Evolutionary conservation across 2,329 filamentous ascomycete genomes (phyloP).

Genomic region (Penicillium sp.): DNA sequence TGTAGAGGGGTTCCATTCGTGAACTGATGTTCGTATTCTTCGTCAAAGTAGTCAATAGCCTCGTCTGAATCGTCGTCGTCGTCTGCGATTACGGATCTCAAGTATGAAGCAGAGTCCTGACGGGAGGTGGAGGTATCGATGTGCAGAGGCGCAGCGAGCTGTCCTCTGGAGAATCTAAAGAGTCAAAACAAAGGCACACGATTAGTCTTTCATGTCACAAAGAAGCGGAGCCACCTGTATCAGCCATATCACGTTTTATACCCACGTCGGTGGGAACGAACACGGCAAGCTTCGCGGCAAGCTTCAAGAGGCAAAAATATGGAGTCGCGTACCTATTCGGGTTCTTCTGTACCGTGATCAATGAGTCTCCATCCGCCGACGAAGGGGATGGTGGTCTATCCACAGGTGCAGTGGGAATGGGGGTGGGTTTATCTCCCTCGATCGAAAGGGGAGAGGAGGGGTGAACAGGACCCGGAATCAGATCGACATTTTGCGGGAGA

Average conservation of each 20-base stretch:
- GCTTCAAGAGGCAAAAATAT: conserved; percentile 6
- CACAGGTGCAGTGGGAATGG: conserved; percentile 20
- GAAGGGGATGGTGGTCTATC: conserved; percentile 24
- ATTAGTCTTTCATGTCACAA: conserved; percentile 27
- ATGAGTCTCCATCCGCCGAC: conserved; percentile 28
- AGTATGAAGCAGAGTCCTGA: conserved; percentile 20
- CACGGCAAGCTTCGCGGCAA: conserved; percentile 6
- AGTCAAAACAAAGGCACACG: conserved; percentile 23
- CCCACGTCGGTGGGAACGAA: conserved; percentile 3
- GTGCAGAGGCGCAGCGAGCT: conserved; percentile 34
- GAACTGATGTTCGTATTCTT: conserved; percentile 31
- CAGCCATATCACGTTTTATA: conserved; percentile 16
- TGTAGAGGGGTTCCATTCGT: conserved; percentile 42
- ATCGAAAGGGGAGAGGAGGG: conserved; percentile 28
- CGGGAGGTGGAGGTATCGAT: conserved; percentile 34
- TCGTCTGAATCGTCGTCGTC: conserved; percentile 30
- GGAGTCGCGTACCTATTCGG: conserved; percentile 40
- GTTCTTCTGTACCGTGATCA: conserved; percentile 37
- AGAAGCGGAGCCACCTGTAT: conserved; percentile 23
- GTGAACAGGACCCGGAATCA: conserved; percentile 27
- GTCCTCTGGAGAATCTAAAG: conserved; percentile 43
- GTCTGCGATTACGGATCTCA: conserved; percentile 24
- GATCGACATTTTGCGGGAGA: conserved; percentile 53
- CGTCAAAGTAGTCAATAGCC: conserved; percentile 28
- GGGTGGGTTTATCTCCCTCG: conserved; percentile 25